These are phyloP conservation scores for Rhodotorula sp. DNA, from an alignment of 1,284 basidiomycete species.

Conservation along the genomic window DNA sequence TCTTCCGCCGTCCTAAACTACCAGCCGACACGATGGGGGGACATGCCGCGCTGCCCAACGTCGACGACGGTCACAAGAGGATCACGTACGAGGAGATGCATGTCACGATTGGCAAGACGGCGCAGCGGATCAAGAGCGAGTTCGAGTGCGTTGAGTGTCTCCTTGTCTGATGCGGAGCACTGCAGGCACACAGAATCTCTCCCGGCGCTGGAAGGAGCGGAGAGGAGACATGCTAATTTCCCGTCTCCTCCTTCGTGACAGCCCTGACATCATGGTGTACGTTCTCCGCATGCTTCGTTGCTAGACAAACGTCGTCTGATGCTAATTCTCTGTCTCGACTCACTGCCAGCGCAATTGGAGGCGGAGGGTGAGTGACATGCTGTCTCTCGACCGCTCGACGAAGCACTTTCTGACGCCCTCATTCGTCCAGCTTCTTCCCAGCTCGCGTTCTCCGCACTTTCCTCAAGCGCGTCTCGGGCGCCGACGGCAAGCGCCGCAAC, in stretches of 20 bases:
- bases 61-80: conserved; percentile 31
- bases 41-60: conserved; percentile 3
- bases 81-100: conserved; percentile 62
- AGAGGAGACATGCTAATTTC: background rate
- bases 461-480: conserved; percentile 61
- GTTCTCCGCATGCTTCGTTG: background rate
- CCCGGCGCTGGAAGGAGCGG: too few species aligned
- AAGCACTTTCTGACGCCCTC: conserved; percentile 1
- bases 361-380: conserved; percentile 29
- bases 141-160: conserved; percentile 50
- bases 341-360: conserved; percentile 31
- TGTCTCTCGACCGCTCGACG: conserved; percentile 8
- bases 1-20: background rate
- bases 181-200: too few species aligned
- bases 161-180: too few species aligned
- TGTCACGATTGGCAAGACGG: conserved; percentile 63
- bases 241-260: conserved; percentile 42
- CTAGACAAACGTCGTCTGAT: too few species aligned
- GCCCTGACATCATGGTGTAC: conserved; percentile 57
- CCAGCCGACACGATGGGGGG: conserved; percentile 2
- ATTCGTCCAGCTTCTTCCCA: conserved; percentile 76
- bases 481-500: conserved; percentile 62
- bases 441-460: conserved; percentile 90
- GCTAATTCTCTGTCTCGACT: background rate
- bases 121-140: conserved; percentile 60